Base-by-base conservation (phyloP, 2,329 filamentous ascomycete genomes). In the Exophiala oligosperma region DNA sequence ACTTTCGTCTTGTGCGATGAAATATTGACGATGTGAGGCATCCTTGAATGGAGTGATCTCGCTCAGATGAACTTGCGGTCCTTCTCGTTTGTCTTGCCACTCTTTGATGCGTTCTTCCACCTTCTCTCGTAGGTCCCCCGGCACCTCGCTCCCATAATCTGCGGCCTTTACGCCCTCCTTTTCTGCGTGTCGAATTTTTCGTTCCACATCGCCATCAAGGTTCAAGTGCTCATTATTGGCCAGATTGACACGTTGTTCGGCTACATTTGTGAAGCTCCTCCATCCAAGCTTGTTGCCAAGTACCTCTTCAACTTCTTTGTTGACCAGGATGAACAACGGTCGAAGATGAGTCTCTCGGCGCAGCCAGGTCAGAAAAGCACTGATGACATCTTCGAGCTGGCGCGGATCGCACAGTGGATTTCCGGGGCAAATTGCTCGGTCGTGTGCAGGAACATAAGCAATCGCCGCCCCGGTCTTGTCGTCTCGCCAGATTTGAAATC, bases 41-140 rank as follows among this genome's bases (percentile, higher is more conserved):
- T 93, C 89, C 61, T 91, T 79, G 89, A 90, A 93, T 0, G 90
- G 90, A 35, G 85, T 84, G 14, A 93, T 87, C 69, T 92, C 88
- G 6, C 90, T 92, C 53, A 93, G 77, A 72, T 93, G 90, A n/a
- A 93, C 86, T 73, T 93, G 90, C 67, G 80, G 83, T 67, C 89
- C 89, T 74, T 88, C 89, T 64, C 90, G 85, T 67, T 79, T 81
- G 52, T 80, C 78, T 69, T 91, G 84, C 90, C 90, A 94, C 53
- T 88, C 85, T 62, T 84, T 75, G 50, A 94, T 86, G 35, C 85
- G 81, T 60, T 81, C 79, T 69, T 92, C 83, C 54, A 85, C 79
- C 61, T 85, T 84, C 49, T 78, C 71, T 56, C 82, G 82, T 52
- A 92, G 77, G 1, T 90, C 87, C 0, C 84, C 77, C 0, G 83